Evolutionary conservation across 2,329 filamentous ascomycete species (phyloP).

Genomic region (Fusarium citri): DNA sequence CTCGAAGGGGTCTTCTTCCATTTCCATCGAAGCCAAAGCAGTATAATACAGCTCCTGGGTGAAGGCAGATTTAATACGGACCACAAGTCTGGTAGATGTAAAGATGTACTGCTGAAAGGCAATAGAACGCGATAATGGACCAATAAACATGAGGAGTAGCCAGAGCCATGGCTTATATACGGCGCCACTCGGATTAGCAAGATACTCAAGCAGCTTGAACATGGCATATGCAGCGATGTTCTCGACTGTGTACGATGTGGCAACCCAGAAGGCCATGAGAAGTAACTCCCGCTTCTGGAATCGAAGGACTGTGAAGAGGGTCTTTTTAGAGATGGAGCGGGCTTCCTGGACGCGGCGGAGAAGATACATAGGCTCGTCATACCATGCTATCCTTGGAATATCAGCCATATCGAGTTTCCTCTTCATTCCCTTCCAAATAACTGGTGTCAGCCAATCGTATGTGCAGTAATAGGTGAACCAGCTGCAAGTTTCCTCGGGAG

Average conservation of each 20-base stretch:
- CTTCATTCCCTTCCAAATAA: slow-evolving; percentile 61
- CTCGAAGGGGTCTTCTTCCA: slow-evolving; percentile 65
- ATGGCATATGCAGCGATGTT: slow-evolving; percentile 65
- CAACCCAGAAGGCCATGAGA: slow-evolving; percentile 59
- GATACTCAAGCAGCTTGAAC: slow-evolving; percentile 64
- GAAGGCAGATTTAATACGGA: slow-evolving; percentile 66
- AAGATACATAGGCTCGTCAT: slow-evolving; percentile 64
- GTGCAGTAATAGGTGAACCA: slow-evolving; percentile 65
- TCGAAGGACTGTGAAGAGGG: slow-evolving; percentile 58
- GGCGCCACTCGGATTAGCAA: slow-evolving; percentile 59
- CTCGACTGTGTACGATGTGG: slow-evolving; percentile 56
- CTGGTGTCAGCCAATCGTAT: slow-evolving; percentile 63
- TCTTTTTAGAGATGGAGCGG: slow-evolving; percentile 57
- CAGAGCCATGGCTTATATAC: slow-evolving; percentile 63
- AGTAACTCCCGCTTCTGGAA: slow-evolving; percentile 58
- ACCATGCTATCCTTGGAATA: slow-evolving; percentile 64
- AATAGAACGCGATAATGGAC: slow-evolving; percentile 61
- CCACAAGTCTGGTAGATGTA: slow-evolving; percentile 65
- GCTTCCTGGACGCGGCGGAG: slow-evolving; percentile 58
- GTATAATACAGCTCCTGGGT: slow-evolving; percentile 69
- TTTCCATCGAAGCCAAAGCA: slow-evolving; percentile 66
- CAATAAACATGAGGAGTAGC: slow-evolving; percentile 65
- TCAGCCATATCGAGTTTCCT: slow-evolving; percentile 59
- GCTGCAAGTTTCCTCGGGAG: slow-evolving; percentile 65
- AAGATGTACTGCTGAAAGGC: slow-evolving; percentile 69